phyloP scores from a whole-genome alignment of 352 stramenopile genomes.

The Phytophthora megakarya region DNA sequence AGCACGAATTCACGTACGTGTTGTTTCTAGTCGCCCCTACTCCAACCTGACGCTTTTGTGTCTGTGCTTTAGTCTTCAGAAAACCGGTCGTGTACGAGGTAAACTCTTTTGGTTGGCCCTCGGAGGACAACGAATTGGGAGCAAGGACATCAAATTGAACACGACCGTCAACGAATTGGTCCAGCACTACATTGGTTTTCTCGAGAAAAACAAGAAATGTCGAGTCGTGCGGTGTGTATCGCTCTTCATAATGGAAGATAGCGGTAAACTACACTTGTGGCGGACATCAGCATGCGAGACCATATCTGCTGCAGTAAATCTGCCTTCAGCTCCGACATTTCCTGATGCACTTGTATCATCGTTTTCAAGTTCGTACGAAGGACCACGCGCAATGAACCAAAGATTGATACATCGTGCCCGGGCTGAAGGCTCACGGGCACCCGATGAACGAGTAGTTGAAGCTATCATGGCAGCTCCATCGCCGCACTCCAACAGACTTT shows the following conservation, averaged over 20 bases:
- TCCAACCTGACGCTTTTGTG: constrained; percentile 30
- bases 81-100: constrained; percentile 53
- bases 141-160: constrained; percentile 75
- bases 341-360: constrained; percentile 10
- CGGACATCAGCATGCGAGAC: constrained; percentile 59
- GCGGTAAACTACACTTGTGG: constrained; percentile 59
- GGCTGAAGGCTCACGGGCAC: constrained; percentile 48
- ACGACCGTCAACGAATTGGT: constrained; percentile 46
- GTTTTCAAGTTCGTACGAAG: constrained; percentile 44
- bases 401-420: constrained; percentile 62
- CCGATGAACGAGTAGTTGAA: constrained; percentile 69
- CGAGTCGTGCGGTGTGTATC: constrained; percentile 60
- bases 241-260: constrained; percentile 65
- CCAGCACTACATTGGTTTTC: constrained; percentile 48
- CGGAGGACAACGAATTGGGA: constrained; percentile 64
- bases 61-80: constrained; percentile 56
- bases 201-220: constrained; percentile 74
- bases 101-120: constrained; percentile 76
- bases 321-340: constrained; percentile 14
- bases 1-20: constrained; percentile 77
- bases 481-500: constrained; percentile 29
- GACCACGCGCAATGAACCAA: constrained; percentile 64
- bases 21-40: constrained; percentile 7
- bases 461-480: constrained; percentile 72
- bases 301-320: constrained; percentile 29